These are phyloP conservation scores for Colletotrichum shisoi DNA, from an alignment of 2,329 filamentous ascomycete genomes.

Conservation along the genomic window DNA sequence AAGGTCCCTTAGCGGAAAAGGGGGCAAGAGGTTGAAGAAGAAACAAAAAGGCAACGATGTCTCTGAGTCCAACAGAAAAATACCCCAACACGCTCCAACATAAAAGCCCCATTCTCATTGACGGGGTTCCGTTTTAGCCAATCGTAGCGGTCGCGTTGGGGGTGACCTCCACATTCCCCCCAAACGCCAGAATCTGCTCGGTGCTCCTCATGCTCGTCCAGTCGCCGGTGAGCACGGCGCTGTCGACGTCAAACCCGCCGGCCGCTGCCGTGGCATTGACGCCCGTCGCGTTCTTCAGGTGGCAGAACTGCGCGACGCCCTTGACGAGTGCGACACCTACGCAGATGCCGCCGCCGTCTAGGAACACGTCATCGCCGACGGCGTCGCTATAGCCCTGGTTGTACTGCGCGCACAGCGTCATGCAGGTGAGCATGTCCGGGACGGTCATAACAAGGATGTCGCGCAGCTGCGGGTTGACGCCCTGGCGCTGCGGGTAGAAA, in stretches of 20 bases:
- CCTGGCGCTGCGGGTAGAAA: constrained; percentile 36
- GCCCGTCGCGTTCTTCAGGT: constrained; percentile 37
- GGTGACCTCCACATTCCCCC: constrained; percentile 24
- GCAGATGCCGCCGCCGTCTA: constrained; percentile 36
- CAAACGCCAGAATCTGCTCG: constrained; percentile 34
- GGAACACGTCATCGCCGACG: constrained; percentile 36
- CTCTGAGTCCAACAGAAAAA: neutral
- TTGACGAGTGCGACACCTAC: constrained; percentile 37
- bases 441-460: constrained; percentile 36
- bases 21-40: too few species aligned
- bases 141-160: constrained; percentile 21
- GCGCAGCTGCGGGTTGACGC: constrained; percentile 32
- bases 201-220: constrained; percentile 28
- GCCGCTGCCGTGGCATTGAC: constrained; percentile 31
- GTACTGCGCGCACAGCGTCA: constrained; percentile 39
- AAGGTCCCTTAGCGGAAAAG: neutral
- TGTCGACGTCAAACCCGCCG: constrained; percentile 35
- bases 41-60: neutral
- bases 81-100: neutral
- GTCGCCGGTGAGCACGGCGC: constrained; percentile 27
- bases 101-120: neutral
- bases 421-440: constrained; percentile 38
- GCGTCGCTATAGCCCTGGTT: constrained; percentile 39
- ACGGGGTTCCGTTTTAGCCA: neutral
- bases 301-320: constrained; percentile 36